Evolutionary conservation across 1,139 yeast genomes (phyloP).

Genomic region (Yamadazyma pseudoaaseri): DNA sequence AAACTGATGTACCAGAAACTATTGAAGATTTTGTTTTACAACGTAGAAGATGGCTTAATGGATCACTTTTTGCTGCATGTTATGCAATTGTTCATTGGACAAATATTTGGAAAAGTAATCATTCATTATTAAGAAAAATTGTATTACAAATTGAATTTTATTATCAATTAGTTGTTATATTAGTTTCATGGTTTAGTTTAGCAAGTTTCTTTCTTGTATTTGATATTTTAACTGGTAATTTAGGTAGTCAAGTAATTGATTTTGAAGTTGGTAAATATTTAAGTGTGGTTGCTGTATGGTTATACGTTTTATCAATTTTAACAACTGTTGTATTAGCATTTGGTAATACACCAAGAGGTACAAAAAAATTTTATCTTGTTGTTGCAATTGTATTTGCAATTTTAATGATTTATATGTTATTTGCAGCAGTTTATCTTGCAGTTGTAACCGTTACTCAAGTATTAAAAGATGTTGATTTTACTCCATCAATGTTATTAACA

Average conservation of each 20-base stretch:
- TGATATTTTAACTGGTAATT: constrained; percentile 56
- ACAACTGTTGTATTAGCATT: constrained; percentile 47
- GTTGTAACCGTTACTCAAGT: constrained; percentile 60
- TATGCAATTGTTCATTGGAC: constrained; percentile 74
- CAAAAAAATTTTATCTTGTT: constrained; percentile 42
- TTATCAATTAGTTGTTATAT: constrained; percentile 62
- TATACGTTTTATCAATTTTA: constrained; percentile 41
- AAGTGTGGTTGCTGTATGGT: constrained; percentile 44
- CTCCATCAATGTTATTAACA: constrained; percentile 50
- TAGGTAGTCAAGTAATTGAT: constrained; percentile 48
- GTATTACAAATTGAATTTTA: constrained; percentile 67
- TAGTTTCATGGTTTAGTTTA: constrained; percentile 78
- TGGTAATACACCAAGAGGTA: constrained; percentile 50
- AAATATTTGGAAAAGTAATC: constrained; percentile 67
- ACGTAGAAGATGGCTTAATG: constrained; percentile 83
- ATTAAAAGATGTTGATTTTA: constrained; percentile 42
- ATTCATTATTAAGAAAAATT: constrained; percentile 59
- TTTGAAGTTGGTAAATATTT: constrained; percentile 44
- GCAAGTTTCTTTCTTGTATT: constrained; percentile 78
- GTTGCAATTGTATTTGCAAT: constrained; percentile 44
- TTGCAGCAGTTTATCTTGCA: constrained; percentile 81
- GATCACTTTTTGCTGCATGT: constrained; percentile 80
- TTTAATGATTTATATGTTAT: constrained; percentile 48
- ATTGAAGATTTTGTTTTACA: constrained; percentile 74
- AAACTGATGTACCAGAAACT: constrained; percentile 78